These are phyloP conservation scores for Aphanomyces euteiches DNA, from an alignment of 352 stramenopile genomes.

Conservation along the genomic window DNA sequence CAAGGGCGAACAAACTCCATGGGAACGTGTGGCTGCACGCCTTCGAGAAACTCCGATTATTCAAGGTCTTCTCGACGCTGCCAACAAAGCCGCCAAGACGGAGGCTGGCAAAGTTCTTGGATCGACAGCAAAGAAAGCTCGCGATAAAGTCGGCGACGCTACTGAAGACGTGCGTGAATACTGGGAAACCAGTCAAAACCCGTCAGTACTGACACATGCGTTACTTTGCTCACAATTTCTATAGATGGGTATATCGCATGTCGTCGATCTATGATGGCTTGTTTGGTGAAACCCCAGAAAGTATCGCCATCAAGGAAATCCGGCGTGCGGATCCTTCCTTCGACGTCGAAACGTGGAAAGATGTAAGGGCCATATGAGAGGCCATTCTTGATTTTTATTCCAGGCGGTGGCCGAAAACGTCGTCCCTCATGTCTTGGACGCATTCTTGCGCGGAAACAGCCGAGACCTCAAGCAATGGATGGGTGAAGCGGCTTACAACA, in stretches of 20 bases:
- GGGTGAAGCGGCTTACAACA: slow-evolving; percentile 92
- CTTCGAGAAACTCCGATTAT: slow-evolving; percentile 95
- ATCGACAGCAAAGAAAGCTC: slow-evolving; percentile 65
- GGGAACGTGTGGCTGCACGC: slow-evolving; percentile 91
- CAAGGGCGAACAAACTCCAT: slow-evolving; percentile 92
- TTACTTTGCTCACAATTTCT: slow-evolving; percentile 8
- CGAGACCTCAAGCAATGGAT: slow-evolving; percentile 96
- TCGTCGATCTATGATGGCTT: slow-evolving; percentile 98
- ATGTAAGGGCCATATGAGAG: slow-evolving; percentile 37
- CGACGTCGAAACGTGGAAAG: slow-evolving; percentile 94
- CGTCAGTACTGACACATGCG: slow-evolving; percentile 48
- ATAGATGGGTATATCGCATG: slow-evolving; percentile 92
- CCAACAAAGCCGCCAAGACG: slow-evolving; percentile 70
- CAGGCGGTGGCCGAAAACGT: slow-evolving; percentile 91
- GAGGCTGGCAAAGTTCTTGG: slow-evolving; percentile 71
- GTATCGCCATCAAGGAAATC: slow-evolving; percentile 92
- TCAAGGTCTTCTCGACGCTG: slow-evolving; percentile 78
- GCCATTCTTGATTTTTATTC: slow-evolving; percentile 13
- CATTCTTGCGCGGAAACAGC: slow-evolving; percentile 93
- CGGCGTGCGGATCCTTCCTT: slow-evolving; percentile 95
- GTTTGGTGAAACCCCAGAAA: slow-evolving; percentile 95
- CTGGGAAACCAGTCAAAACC: slow-evolving; percentile 99
- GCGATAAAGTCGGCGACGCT: slow-evolving; percentile 76
- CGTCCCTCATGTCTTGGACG: slow-evolving; percentile 92
- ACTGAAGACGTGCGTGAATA: slow-evolving; percentile 88